These are phyloP conservation scores for Colletotrichum musae DNA, from an alignment of 2,329 filamentous ascomycete species.

Conservation along the genomic window DNA sequence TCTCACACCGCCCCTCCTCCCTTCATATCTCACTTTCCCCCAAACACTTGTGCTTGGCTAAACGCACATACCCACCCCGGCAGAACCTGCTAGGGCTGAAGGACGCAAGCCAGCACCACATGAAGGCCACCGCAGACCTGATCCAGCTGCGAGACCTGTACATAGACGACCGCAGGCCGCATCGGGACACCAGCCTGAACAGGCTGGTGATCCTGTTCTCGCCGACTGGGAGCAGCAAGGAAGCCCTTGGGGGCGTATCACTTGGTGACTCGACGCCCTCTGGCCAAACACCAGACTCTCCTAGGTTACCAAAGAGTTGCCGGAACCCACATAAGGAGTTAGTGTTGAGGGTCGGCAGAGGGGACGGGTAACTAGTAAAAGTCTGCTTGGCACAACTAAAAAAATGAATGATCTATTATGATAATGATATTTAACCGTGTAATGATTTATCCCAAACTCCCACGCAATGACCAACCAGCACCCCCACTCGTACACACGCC, in stretches of 20 bases:
- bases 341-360: constrained; percentile 9
- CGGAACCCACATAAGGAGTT: background rate
- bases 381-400: background rate
- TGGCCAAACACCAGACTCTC: background rate
- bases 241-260: background rate
- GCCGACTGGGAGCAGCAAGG: background rate
- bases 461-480: background rate
- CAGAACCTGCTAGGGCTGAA: constrained; percentile 4
- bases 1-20: background rate
- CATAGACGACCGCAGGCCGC: background rate
- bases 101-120: constrained; percentile 3
- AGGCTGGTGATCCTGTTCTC: constrained; percentile 3
- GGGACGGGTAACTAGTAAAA: background rate
- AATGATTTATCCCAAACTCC: no score
- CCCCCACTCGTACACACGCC: background rate
- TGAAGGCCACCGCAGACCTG: constrained; percentile 19
- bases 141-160: constrained; percentile 1
- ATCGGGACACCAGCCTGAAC: background rate
- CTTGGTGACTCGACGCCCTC: background rate
- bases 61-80: background rate
- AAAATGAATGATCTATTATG: background rate
- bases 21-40: no score
- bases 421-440: background rate
- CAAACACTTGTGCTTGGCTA: no score
- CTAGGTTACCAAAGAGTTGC: no score